Evolutionary conservation across 352 stramenopile genomes (phyloP).

Genomic region (Phytopythium mirpurense): DNA sequence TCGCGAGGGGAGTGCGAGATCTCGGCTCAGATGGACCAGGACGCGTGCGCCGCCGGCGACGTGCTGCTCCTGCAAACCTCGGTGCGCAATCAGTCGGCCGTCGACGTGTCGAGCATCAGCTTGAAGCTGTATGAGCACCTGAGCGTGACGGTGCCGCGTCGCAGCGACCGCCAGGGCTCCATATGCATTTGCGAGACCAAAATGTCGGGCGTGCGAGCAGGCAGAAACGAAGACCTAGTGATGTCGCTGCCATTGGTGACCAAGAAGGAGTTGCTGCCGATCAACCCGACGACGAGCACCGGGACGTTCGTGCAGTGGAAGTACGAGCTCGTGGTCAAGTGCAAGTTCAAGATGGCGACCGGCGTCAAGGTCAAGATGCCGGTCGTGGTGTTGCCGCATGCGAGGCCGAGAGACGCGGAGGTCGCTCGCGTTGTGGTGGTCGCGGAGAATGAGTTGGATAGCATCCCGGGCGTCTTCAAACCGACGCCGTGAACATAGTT

Average conservation of each 20-base stretch:
- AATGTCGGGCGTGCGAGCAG: constrained; percentile 22
- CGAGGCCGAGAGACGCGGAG: neutral
- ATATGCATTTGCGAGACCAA: constrained; percentile 19
- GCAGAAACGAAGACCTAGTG: constrained; percentile 20
- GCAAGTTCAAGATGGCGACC: constrained; percentile 15
- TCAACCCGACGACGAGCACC: constrained; percentile 14
- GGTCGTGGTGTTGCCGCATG: neutral
- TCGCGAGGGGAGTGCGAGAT: constrained; percentile 27
- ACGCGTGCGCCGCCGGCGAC: constrained; percentile 23
- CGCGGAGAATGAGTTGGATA: too few relatives aligned
- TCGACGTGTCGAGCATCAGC: constrained; percentile 24
- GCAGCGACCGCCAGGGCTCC: constrained; percentile 15
- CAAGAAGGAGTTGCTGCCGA: constrained; percentile 11
- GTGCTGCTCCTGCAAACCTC: constrained; percentile 18
- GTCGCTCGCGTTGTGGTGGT: neutral
- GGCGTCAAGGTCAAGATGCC: neutral
- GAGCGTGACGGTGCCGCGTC: constrained; percentile 13
- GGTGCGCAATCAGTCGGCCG: constrained; percentile 22
- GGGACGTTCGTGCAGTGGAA: constrained; percentile 25
- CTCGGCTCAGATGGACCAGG: constrained; percentile 17
- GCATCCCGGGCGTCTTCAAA: too few relatives aligned
- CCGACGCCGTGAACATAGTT: too few relatives aligned
- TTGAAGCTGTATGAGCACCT: constrained; percentile 30
- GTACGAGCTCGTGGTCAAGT: constrained; percentile 29
- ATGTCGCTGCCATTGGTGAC: constrained; percentile 23